Base-by-base conservation (phyloP, 1,139 yeast species). In the Yamadazyma songkhlaensis region DNA sequence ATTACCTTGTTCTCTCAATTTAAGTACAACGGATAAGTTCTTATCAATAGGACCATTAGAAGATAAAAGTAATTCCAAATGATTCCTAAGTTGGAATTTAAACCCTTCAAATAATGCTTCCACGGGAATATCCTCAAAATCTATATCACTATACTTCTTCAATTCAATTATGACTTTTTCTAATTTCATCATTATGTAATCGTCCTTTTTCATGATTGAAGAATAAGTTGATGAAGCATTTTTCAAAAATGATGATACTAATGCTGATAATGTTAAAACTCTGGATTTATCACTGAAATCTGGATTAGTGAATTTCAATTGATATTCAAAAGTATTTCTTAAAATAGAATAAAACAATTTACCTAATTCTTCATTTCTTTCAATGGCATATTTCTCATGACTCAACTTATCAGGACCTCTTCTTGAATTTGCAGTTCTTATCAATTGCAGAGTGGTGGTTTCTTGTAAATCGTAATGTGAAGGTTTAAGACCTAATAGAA, bases 1-100 rank as follows among this genome's bases (percentile, higher is more conserved):
- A 48, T 70, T 70, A 7, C 72, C 76, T 41, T 57, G 63, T 46
- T 70, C 76, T 37, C 75, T 52, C 13, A 67, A 53, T 35, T 48
- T 47, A 25, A 41, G 35, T 3, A 63, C 49, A 9, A 37, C 23
- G 8, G 14, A 14, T 11, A 27, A 23, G 23, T 25, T 24, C 15
- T 29, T 22, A 17, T 25, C 22, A 10, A 31, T 21, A 8, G 34
- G 21, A 3, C 32, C 32, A 3, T 21, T 11, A 10, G 26, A 29
- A 2, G 32, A 22, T 2, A 34, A 4, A 9, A 34, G 22, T 3
- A 47, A 28, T 30, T 47, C 49, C 13, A 48, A 34, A 37, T 48
- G 48, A 25, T 38, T 41, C 23, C 34, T 40, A 11, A 50, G 35
- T 13, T 35, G 21, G 2, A 29, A 17, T 26, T 40, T 36, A 33